phyloP scores from a whole-genome alignment of 257 asterid genomes.

The Solanum clarkiae region DNA sequence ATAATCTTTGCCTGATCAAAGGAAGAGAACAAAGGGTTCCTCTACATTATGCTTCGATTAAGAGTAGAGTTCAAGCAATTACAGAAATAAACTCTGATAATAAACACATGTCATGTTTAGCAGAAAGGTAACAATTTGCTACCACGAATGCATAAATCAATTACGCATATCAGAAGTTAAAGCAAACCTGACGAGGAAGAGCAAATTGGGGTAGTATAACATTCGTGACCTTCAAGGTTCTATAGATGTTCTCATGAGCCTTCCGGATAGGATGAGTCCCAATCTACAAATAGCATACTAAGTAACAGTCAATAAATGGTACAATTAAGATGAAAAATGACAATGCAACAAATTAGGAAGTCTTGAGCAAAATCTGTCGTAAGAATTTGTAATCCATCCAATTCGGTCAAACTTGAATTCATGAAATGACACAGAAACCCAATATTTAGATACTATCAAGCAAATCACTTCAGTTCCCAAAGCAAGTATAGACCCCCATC shows the following conservation, averaged over 20 bases:
- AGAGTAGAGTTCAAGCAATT: too few species aligned
- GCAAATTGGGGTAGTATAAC: constrained; percentile 84
- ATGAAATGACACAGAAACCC: too few species aligned
- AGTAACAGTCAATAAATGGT: not conserved
- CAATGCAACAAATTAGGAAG: too few species aligned
- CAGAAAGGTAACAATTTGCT: not conserved
- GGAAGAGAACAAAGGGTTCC: constrained; percentile 13
- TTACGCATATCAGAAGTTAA: not conserved
- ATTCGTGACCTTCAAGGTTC: constrained; percentile 88
- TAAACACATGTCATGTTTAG: not conserved
- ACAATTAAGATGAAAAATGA: not conserved
- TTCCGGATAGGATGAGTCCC: constrained; percentile 89
- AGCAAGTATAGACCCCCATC: too few species aligned
- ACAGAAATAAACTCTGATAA: not conserved
- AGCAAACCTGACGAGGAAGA: constrained; percentile 68
- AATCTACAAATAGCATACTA: constrained; percentile 36
- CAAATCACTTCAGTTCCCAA: too few species aligned
- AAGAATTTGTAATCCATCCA: too few species aligned
- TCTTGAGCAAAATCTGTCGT: too few species aligned
- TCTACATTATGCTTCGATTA: constrained; percentile 21
- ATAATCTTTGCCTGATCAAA: not conserved
- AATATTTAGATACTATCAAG: too few species aligned
- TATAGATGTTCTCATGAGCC: constrained; percentile 96
- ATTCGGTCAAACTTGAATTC: too few species aligned
- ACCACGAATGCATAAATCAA: not conserved